Percentiles rank a stretch among this genome's conserved stretches.
phyloP scores from a whole-genome alignment of 306 rosid genomes.

The Pterocarpus macrocarpus region DNA sequence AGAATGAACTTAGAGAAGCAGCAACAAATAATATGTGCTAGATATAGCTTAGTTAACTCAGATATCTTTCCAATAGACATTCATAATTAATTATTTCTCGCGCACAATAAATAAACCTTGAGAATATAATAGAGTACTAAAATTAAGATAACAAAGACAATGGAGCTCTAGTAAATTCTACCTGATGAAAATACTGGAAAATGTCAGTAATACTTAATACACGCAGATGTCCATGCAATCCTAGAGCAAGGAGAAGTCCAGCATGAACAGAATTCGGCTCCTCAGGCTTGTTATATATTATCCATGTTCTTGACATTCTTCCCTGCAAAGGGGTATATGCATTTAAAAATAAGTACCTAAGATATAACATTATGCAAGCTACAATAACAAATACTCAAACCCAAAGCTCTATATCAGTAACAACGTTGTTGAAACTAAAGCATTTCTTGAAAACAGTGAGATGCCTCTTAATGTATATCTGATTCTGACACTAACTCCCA shows the following conservation, averaged over 20 bases:
- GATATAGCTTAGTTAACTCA: slow-evolving; percentile 1
- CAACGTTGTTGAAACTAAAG: not conserved
- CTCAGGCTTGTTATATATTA: slow-evolving; percentile 83
- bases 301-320: slow-evolving; percentile 97
- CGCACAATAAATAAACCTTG: slow-evolving; percentile 8
- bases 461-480: not conserved
- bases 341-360: slow-evolving; percentile 35
- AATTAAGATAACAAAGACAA: slow-evolving; percentile 27
- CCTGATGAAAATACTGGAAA: slow-evolving; percentile 87
- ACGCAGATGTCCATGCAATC: slow-evolving; percentile 89
- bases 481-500: slow-evolving; percentile 7
- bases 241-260: slow-evolving; percentile 92
- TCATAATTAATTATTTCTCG: slow-evolving; percentile 14
- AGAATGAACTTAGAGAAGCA: slow-evolving; percentile 21
- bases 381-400: not conserved
- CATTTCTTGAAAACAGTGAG: not conserved
- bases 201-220: slow-evolving; percentile 81
- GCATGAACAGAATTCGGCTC: slow-evolving; percentile 95
- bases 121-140: slow-evolving; percentile 25
- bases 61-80: slow-evolving; percentile 25
- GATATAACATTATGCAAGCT: slow-evolving; percentile 26
- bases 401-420: slow-evolving; percentile 24
- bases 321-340: slow-evolving; percentile 70
- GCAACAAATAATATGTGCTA: slow-evolving; percentile 13
- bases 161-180: slow-evolving; percentile 47